Conservation (phyloP, 2,329 filamentous ascomycete species). For the Colletotrichum sp. region DNA sequence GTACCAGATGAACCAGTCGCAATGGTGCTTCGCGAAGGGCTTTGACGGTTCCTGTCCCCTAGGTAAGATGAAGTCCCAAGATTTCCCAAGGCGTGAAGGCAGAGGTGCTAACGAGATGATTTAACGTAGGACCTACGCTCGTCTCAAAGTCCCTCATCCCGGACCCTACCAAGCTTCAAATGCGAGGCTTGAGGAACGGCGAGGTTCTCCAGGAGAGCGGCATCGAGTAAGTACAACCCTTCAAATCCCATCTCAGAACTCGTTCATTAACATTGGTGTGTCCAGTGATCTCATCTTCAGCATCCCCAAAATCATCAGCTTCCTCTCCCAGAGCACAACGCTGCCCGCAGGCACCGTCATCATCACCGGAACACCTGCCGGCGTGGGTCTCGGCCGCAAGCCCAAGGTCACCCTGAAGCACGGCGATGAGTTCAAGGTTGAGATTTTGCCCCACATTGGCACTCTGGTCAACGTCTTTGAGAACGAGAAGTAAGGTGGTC, state of each 20-base stretch:
- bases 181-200: conserved; percentile 55
- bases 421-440: conserved; percentile 47
- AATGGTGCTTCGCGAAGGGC: conserved; percentile 64
- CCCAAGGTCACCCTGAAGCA: conserved; percentile 41
- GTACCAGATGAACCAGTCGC: conserved; percentile 57
- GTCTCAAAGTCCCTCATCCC: conserved; percentile 48
- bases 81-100: background rate
- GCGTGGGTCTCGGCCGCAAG: conserved; percentile 42
- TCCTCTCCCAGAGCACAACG: conserved; percentile 48
- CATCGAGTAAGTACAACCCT: conserved; percentile 27
- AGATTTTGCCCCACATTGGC: conserved; percentile 47
- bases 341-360: conserved; percentile 45
- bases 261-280: too few species aligned
- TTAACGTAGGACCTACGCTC: conserved; percentile 46
- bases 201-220: conserved; percentile 53
- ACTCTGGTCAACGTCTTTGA: conserved; percentile 39
- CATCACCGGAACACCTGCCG: conserved; percentile 48
- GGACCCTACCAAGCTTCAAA: conserved; percentile 43
- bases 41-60: conserved; percentile 61
- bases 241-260: too few species aligned
- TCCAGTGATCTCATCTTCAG: conserved; percentile 56
- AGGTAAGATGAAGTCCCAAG: background rate
- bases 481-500: background rate
- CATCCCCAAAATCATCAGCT: conserved; percentile 49
- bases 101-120: accelerated